phyloP scores from a whole-genome alignment of 208 protist species.

The Trypanosoma theileri region DNA sequence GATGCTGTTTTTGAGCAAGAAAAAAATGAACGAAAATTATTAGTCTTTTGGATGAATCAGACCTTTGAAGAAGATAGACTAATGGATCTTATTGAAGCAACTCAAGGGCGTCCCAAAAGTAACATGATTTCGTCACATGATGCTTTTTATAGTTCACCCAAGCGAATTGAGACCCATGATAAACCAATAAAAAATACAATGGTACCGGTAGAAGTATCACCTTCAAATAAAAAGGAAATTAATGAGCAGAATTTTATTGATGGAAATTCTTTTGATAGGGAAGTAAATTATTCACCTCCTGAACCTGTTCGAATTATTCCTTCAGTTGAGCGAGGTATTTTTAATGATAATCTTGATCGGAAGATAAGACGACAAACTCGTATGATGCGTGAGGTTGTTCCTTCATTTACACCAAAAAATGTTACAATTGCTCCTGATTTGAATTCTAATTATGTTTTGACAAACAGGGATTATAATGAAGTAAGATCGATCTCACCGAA shows the following conservation, averaged over 20 bases:
- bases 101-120: conserved; percentile 13
- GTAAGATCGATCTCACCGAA: background rate
- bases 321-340: conserved; percentile 5
- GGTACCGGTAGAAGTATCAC: background rate
- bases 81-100: conserved; percentile 21
- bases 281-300: background rate
- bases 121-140: background rate
- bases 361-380: conserved; percentile 25
- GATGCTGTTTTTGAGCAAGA: conserved; percentile 49
- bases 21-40: conserved; percentile 39
- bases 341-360: conserved; percentile 18
- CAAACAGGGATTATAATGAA: background rate
- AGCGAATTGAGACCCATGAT: background rate
- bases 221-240: background rate
- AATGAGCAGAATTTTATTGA: background rate
- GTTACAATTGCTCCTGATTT: conserved; percentile 1
- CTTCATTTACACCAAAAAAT: conserved; percentile 21
- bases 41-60: conserved; percentile 41
- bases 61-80: conserved; percentile 40
- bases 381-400: conserved; percentile 14
- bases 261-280: background rate
- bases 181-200: background rate
- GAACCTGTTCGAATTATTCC: background rate
- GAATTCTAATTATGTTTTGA: background rate
- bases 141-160: background rate